A percentile compares a stretch with the other conserved stretches of the same genome.
These are phyloP conservation scores for Mycena galopus DNA, from an alignment of 768 basidiomycete species.

Conservation along the genomic window DNA sequence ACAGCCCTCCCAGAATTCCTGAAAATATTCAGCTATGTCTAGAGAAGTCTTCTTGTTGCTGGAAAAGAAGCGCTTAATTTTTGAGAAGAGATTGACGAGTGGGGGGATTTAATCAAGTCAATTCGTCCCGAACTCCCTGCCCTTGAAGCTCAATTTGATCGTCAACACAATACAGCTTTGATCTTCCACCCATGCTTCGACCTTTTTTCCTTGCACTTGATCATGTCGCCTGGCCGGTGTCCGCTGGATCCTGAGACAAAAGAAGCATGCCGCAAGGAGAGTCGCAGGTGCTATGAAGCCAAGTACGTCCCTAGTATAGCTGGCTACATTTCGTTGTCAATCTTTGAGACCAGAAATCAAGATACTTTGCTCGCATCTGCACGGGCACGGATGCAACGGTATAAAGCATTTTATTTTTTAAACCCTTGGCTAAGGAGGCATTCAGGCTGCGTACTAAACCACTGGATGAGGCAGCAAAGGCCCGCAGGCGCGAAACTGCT, in stretches of 20 bases:
- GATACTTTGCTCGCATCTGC: neutral
- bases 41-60: too few species aligned
- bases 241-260: neutral
- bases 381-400: neutral
- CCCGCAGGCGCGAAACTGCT: neutral
- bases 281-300: neutral
- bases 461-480: neutral
- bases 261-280: neutral
- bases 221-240: neutral
- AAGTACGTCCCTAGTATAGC: neutral
- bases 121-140: constrained; percentile 8
- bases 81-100: too few species aligned
- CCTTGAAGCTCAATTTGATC: neutral
- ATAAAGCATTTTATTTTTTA: too few species aligned
- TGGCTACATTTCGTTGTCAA: neutral
- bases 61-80: too few species aligned
- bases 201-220: neutral
- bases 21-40: too few species aligned
- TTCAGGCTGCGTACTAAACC: neutral
- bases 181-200: neutral
- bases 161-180: neutral
- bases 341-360: neutral
- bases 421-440: too few species aligned
- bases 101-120: neutral
- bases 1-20: too few species aligned